phyloP scores from a whole-genome alignment of 257 asterid species.

The Eustoma russellianum region DNA sequence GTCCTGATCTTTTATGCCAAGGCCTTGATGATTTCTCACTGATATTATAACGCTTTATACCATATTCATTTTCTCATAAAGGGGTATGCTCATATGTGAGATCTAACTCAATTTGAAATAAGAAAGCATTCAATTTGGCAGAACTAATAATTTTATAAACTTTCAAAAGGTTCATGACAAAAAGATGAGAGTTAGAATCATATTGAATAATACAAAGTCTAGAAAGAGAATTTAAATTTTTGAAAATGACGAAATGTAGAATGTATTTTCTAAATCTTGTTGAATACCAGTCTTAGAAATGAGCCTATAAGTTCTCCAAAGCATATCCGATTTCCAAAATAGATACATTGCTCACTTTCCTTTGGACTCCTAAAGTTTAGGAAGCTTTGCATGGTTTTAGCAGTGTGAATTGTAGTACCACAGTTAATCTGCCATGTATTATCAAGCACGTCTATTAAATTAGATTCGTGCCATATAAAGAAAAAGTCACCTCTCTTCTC shows the following conservation, averaged over 20 bases:
- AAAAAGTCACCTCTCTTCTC: not conserved
- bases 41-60: too few relatives aligned
- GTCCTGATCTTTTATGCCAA: too few relatives aligned
- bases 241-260: not conserved
- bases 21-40: too few relatives aligned
- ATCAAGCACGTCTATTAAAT: not conserved
- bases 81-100: not conserved
- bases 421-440: not conserved
- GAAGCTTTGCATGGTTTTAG: not conserved
- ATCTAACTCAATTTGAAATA: not conserved
- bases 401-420: not conserved
- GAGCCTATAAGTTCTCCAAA: not conserved
- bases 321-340: not conserved
- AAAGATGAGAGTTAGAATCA: too few relatives aligned
- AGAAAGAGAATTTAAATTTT: not conserved
- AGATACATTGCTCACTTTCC: not conserved
- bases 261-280: not conserved
- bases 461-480: not conserved
- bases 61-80: not conserved
- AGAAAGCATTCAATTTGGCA: not conserved
- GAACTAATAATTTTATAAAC: too few relatives aligned
- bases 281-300: not conserved
- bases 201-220: not conserved
- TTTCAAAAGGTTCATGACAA: not conserved
- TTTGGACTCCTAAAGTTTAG: not conserved